Evolutionary conservation across 331 rosid species (phyloP), one percentile per base, ranked within the genome.

Genomic region (Malus hybrid): DNA sequence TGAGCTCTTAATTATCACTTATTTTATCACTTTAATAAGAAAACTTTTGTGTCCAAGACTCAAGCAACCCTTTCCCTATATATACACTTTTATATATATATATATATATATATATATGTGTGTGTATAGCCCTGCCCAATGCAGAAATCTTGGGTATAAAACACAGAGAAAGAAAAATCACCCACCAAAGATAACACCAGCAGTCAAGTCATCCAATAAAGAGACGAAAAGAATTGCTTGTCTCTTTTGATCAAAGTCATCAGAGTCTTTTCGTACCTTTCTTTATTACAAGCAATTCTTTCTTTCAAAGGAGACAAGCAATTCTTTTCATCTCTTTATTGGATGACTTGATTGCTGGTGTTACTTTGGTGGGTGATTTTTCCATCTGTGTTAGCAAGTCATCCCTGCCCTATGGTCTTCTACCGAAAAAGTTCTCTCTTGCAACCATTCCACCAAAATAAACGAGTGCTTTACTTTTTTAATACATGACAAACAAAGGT

Each of bases 221-320:
- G 78, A 78, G 69, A 78, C 48, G 28, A 80, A 85, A 85, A 83
- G 79, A 80, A 85, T 76, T 59, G 71, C 48, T 29, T 31, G 62
- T 52, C 61, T 73, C 79, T 86, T 84, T 86, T 84, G 84, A 70
- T 72, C 78, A 86, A 88, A 83, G 90, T 79, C 65, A 83, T 60
- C 85, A 78, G 72, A 85, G 89, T 81, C 84, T 71, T 84, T 74
- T 80, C 73, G 2, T 3, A 39, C 46, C 46, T 9, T 39, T 39
- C 46, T 39, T 39, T 39, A 9, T 39, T 39, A 39, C 46, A 39
- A 39, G 46, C 12, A 39, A 39, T 39, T 39, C 12, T 9, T 39
- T 39, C 46, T 39, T 39, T 39, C 12, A 39, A 39, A 39, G 46
- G 46, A 9, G 12, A 39, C 46, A 9, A 39, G 46, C 46, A 39